These are phyloP conservation scores for Zygosaccharomyces gambellarensis DNA, from an alignment of 805 yeast species.

Conservation along the genomic window DNA sequence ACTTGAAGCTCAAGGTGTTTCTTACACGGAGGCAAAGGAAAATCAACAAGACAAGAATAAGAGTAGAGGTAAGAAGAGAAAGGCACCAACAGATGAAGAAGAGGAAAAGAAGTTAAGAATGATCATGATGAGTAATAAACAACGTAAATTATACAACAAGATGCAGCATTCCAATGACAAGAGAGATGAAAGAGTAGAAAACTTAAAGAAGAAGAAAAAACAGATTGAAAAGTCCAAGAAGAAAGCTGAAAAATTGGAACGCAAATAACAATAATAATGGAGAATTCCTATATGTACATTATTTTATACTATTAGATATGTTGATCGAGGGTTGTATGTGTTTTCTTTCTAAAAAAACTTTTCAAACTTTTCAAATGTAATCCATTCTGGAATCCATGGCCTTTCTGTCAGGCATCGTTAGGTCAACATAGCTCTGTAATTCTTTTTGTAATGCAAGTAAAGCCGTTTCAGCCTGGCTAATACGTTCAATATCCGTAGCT, in stretches of 20 bases:
- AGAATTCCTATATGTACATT: slow-evolving; percentile 11
- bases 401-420: slow-evolving; percentile 72
- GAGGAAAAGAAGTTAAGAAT: slow-evolving; percentile 87
- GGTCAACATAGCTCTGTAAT: slow-evolving; percentile 59
- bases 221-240: slow-evolving; percentile 62
- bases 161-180: slow-evolving; percentile 87
- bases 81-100: slow-evolving; percentile 44
- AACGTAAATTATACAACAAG: slow-evolving; percentile 87
- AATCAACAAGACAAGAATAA: slow-evolving; percentile 33
- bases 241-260: slow-evolving; percentile 35
- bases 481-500: slow-evolving; percentile 69
- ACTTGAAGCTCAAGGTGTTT: slow-evolving; percentile 83
- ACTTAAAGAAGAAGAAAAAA: slow-evolving; percentile 62
- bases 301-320: slow-evolving; percentile 3
- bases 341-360: background rate
- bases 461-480: slow-evolving; percentile 60
- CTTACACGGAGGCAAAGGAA: slow-evolving; percentile 56
- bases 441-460: slow-evolving; percentile 59
- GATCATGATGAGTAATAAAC: slow-evolving; percentile 98
- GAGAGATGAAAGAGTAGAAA: slow-evolving; percentile 71
- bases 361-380: slow-evolving; percentile 10
- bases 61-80: slow-evolving; percentile 36
- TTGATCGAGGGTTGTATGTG: slow-evolving; percentile 1
- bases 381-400: slow-evolving; percentile 72
- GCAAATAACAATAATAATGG: slow-evolving; percentile 1